These are phyloP conservation scores for Kokia cookei DNA, from an alignment of 441 rosid species.

Conservation along the genomic window DNA sequence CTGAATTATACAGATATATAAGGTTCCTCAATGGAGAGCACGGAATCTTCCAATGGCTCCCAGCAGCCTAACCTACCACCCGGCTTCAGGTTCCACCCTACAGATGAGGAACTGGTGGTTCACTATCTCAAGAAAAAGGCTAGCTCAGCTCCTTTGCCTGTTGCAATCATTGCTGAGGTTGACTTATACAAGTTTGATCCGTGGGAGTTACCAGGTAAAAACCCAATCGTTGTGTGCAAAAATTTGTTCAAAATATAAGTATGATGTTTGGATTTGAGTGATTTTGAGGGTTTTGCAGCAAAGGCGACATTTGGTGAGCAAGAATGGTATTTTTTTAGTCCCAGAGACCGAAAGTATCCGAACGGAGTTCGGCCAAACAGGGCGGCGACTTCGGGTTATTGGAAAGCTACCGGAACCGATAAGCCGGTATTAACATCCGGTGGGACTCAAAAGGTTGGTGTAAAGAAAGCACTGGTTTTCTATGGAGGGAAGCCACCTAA, in stretches of 20 bases:
- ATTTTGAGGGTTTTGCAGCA: conserved; percentile 15
- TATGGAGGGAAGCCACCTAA: conserved; percentile 58
- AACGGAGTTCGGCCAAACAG: conserved; percentile 57
- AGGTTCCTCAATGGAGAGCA: conserved; percentile 49
- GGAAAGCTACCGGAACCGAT: conserved; percentile 60
- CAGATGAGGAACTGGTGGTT: conserved; percentile 79
- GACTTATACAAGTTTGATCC: conserved; percentile 85
- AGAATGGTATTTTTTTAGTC: conserved; percentile 58
- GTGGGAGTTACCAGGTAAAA: conserved; percentile 76
- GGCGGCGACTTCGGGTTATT: conserved; percentile 52
- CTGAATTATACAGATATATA: background rate
- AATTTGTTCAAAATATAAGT: background rate
- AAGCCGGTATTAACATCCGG: conserved; percentile 44
- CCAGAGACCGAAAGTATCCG: conserved; percentile 50
- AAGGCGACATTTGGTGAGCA: conserved; percentile 59
- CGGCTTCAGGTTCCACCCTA: conserved; percentile 80
- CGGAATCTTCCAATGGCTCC: conserved; percentile 53
- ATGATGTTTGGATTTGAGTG: background rate
- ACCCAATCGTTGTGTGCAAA: background rate
- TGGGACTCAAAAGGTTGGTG: conserved; percentile 44
- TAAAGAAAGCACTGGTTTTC: conserved; percentile 52
- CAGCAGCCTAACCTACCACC: conserved; percentile 77
- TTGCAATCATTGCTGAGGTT: conserved; percentile 73
- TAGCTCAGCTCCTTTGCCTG: conserved; percentile 64
- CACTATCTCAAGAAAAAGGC: conserved; percentile 83